Evolutionary conservation across 129 eudicot species (phyloP), one percentile per base, ranked within the genome.

Genomic region (Helichrysum umbraculigerum): DNA sequence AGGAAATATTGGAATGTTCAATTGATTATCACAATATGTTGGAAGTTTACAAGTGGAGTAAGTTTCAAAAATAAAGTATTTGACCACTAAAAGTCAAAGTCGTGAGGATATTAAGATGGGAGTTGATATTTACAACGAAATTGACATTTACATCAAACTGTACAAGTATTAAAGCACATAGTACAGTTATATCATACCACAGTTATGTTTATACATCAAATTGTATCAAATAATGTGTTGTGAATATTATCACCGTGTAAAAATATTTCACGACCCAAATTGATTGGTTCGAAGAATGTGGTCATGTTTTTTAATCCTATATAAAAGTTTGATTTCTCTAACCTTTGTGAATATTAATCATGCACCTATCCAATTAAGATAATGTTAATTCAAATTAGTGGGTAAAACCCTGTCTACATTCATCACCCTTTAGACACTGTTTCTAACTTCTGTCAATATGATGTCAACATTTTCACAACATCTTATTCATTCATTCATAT

Each of bases 391-490:
- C 52, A 11, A 44, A 9, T 44, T 8, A 44, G 14, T 47, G 16
- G 17, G 35, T 25, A 61, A 61, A 28, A 25, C 33, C n/a, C 29
- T 11, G 35, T 25, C 66, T 61, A 61, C 35, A 61, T 61, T 61
- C 66, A 61, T 25, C 16, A 10, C 15, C 52, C 52, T 44, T 3
- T 44, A 12, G 52, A 39, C 52, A 12, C 11, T 44, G 12, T 44
- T 44, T 47, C 17, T 44, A 2, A 42, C 15, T 35, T 35, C 28
- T 42, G 50, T 42, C 50, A 11, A 42, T 59, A 20, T 21, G 30
- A 59, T 59, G 66, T 61, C 66, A 61, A 61, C 66, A 61, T 61
- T 61, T 61, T 61, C 66, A 61, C 35, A 25, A 60, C 35, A 61
- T 61, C 33, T 61, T 25, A 60, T 60, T 44, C 17, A 47, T 47